Base-by-base conservation (phyloP, 164 flowering plant species). In the Tetrastigma voinierianum region DNA sequence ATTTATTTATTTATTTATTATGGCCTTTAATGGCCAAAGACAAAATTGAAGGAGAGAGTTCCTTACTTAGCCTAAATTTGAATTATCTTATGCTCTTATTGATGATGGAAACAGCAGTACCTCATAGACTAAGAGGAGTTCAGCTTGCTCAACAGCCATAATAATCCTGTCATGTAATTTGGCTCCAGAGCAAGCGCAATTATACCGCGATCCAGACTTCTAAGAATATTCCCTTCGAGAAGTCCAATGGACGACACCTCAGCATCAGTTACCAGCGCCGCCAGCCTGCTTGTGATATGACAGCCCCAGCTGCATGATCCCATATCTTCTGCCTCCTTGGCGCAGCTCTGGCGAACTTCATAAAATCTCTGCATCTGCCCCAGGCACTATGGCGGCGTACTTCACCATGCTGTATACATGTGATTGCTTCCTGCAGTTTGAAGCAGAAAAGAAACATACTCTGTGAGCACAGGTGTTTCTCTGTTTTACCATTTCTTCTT, bases 291-390 rank as follows among this genome's bases (percentile, higher is more conserved):
- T 89, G 78, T 67, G 89, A 74, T 62, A 93, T 90, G 8, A 88
- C 71, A 65, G 83, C 87, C 40, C 97, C 97, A 21, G 96, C 97
- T n/a, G 97, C 98, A 74, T 93, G 98, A 74, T 93, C 97, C 98
- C 98, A 93, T 76, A 91, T 88, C 73, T 90, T 91, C 79, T n/a
- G n/a, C n/a, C n/a, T 93, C 98, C 76, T 88, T 89, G 81, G 46
- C 97, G n/a, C 98, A 47, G 89, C 79, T 62, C 87, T 81, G 13
- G 96, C 93, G 74, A 93, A 93, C 77, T 87, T 91, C 98, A 91
- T 88, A 62, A 86, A 21, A 93, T 74, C 72, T 91, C 97, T 13
- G 94, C 98, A 76, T 93, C 93, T n/a, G n/a, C n/a, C 18, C 97
- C 98, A 12, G 91, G 90, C 45, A 97, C 94, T 72, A 93, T 88